These are phyloP conservation scores for Immersiporthe knoxdaviesiana DNA, from an alignment of 2,329 filamentous ascomycete species.

Conservation along the genomic window DNA sequence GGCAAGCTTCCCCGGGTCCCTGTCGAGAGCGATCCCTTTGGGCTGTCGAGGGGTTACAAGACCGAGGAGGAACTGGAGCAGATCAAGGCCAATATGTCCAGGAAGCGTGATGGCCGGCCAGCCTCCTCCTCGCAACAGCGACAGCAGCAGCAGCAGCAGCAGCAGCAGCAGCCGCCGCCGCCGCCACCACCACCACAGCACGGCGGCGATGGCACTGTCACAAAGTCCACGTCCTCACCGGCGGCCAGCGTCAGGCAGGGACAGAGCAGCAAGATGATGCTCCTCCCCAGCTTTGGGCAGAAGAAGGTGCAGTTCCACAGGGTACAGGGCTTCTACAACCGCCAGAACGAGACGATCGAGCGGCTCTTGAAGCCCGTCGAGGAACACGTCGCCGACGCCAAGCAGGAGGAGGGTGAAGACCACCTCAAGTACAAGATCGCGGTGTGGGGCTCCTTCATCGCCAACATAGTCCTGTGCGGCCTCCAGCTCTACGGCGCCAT, in stretches of 20 bases:
- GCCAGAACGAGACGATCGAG: constrained; percentile 92
- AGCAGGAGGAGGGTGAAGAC: constrained; percentile 78
- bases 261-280: constrained; percentile 29
- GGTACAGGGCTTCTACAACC: constrained; percentile 83
- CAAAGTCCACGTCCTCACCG: constrained; percentile 26
- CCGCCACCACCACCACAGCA: too few relatives aligned
- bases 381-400: constrained; percentile 82
- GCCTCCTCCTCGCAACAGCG: constrained; percentile 35
- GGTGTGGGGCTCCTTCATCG: constrained; percentile 70
- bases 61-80: constrained; percentile 73
- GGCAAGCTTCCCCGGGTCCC: constrained; percentile 60
- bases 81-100: constrained; percentile 79
- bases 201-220: not conserved
- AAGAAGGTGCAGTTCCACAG: constrained; percentile 38
- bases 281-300: constrained; percentile 40
- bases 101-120: constrained; percentile 63
- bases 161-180: too few relatives aligned
- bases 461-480: constrained; percentile 77
- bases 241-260: constrained; percentile 26
- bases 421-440: constrained; percentile 74
- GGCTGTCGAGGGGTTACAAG: constrained; percentile 78
- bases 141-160: constrained; percentile 36
- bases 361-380: constrained; percentile 90
- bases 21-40: constrained; percentile 76
- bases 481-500: constrained; percentile 90